phyloP scores from a whole-genome alignment of 2,329 filamentous ascomycete species.

The Chaetomiaceae sp. region DNA sequence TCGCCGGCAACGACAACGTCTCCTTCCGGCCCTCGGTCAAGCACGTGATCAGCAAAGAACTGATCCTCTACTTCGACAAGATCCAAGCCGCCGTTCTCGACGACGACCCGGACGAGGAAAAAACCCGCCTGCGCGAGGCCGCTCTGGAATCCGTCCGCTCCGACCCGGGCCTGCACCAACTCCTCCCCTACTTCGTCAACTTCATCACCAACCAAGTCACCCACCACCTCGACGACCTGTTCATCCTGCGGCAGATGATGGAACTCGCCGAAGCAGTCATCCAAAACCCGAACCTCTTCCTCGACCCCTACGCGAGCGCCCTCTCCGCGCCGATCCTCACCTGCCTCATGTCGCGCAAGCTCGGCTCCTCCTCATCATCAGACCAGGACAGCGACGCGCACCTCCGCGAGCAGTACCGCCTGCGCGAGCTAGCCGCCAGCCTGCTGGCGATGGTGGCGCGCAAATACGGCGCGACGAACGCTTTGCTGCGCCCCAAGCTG shows the following conservation, averaged over 20 bases:
- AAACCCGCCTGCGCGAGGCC: slow-evolving; percentile 66
- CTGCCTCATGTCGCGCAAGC: slow-evolving; percentile 77
- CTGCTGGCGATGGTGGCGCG: slow-evolving; percentile 72
- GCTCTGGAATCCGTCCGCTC: slow-evolving; percentile 79
- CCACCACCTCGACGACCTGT: slow-evolving; percentile 83
- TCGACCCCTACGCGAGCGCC: slow-evolving; percentile 50
- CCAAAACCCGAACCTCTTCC: slow-evolving; percentile 72
- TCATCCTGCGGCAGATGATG: slow-evolving; percentile 88
- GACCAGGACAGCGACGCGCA: slow-evolving; percentile 45
- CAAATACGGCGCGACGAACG: slow-evolving; percentile 75
- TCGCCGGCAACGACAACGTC: slow-evolving; percentile 76
- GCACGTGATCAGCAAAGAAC: slow-evolving; percentile 91
- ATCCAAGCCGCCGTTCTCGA: slow-evolving; percentile 85
- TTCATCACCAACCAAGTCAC: slow-evolving; percentile 96
- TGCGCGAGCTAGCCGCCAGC: slow-evolving; percentile 78
- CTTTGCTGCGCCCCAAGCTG: slow-evolving; percentile 78
- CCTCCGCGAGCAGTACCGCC: slow-evolving; percentile 64
- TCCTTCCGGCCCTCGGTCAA: slow-evolving; percentile 87
- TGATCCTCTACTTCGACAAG: slow-evolving; percentile 95
- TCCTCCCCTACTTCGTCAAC: slow-evolving; percentile 93
- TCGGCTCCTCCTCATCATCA: slow-evolving; percentile 48
- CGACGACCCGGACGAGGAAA: slow-evolving; percentile 74
- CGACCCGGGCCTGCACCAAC: slow-evolving; percentile 89
- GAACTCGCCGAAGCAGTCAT: slow-evolving; percentile 79
- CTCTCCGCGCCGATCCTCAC: slow-evolving; percentile 86